Percentiles rank a stretch among this genome's conserved stretches.
Conservation (phyloP, 768 basidiomycete genomes). For the Leccinum disarticulatum region DNA sequence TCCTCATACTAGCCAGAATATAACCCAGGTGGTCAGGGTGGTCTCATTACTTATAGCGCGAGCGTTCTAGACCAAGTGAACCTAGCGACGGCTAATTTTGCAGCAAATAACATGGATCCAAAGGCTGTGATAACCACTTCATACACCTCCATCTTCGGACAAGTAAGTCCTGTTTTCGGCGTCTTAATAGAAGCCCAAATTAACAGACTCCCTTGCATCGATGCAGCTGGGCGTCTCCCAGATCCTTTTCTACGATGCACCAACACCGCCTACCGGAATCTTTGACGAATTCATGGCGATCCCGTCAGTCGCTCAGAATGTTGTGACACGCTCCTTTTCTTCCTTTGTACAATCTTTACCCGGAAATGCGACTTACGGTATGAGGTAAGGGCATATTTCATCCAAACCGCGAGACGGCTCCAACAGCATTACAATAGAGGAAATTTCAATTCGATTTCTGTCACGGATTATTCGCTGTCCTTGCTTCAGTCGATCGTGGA, state of each 20-base stretch:
- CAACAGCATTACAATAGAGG: neutral
- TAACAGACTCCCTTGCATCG: neutral
- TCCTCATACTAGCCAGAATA: neutral
- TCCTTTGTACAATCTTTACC: conserved; percentile 10
- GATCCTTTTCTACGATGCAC: conserved; percentile 58
- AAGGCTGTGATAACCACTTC: conserved; percentile 41
- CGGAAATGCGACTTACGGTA: neutral
- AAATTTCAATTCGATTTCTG: conserved; percentile 5
- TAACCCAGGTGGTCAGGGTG: conserved; percentile 41
- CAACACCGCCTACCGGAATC: conserved; percentile 14
- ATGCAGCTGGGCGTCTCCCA: conserved; percentile 20
- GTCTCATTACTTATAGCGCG: conserved; percentile 36
- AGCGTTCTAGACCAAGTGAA: conserved; percentile 12
- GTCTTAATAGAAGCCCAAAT: neutral
- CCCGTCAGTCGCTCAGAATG: neutral
- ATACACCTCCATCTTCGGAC: conserved; percentile 32
- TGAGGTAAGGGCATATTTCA: conserved; percentile 1
- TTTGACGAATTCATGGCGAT: conserved; percentile 30
- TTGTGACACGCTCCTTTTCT: conserved; percentile 17
- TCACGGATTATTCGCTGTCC: neutral
- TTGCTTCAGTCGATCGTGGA: conserved; percentile 14
- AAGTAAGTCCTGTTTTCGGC: neutral
- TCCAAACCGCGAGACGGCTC: neutral
- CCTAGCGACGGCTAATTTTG: conserved; percentile 23
- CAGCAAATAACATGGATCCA: conserved; percentile 17